Evolutionary conservation across 345 rosid genomes (phyloP).

Genomic region (Tarenaya hassleriana): DNA sequence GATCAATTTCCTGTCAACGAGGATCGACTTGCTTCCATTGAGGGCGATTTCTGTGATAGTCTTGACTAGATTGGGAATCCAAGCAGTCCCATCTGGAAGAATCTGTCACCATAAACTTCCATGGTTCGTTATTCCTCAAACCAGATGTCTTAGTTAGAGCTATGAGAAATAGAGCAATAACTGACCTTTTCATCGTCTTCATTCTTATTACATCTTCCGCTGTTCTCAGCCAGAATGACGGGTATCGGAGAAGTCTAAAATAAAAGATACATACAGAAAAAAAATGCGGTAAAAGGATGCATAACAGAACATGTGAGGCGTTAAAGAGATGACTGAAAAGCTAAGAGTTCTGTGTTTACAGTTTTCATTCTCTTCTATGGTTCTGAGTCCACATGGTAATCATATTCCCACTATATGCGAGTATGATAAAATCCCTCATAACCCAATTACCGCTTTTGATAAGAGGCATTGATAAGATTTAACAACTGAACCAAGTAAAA

Average conservation of each 20-base stretch:
- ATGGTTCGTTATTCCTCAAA: background rate
- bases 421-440: too few relatives aligned
- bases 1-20: conserved; percentile 48
- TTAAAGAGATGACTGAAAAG: too few relatives aligned
- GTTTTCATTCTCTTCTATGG: too few relatives aligned
- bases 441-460: too few relatives aligned
- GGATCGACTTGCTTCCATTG: conserved; percentile 35
- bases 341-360: too few relatives aligned
- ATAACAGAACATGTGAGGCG: background rate
- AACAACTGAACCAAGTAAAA: too few relatives aligned
- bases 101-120: conserved; percentile 26
- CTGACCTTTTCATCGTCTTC: conserved; percentile 55
- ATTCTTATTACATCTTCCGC: conserved; percentile 56
- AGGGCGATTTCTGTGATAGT: conserved; percentile 39
- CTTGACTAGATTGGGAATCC: conserved; percentile 47
- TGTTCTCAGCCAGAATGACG: conserved; percentile 49
- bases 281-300: background rate
- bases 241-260: conserved; percentile 36
- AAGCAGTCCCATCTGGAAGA: conserved; percentile 44
- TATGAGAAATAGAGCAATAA: conserved; percentile 9
- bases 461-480: too few relatives aligned
- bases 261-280: conserved; percentile 6
- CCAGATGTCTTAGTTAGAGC: background rate
- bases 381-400: too few relatives aligned
- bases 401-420: too few relatives aligned